phyloP scores from a whole-genome alignment of 805 yeast genomes.

The Cephaloascus fragrans region DNA sequence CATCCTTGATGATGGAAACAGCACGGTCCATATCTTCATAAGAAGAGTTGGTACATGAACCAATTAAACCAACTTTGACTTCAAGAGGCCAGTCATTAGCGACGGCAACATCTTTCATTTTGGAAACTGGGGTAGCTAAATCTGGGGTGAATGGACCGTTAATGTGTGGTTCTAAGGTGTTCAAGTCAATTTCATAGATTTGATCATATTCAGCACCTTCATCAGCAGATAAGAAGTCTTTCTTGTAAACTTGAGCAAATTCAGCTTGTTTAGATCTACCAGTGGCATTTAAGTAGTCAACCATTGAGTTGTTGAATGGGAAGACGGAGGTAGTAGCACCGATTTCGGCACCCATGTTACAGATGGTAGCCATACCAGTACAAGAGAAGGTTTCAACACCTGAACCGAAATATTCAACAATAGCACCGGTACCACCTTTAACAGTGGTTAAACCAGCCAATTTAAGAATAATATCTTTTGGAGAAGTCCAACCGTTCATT shows the following conservation, averaged over 20 bases:
- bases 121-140: slow-evolving; percentile 89
- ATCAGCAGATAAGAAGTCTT: slow-evolving; percentile 72
- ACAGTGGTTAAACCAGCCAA: slow-evolving; percentile 93
- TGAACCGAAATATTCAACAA: slow-evolving; percentile 93
- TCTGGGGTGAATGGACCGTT: slow-evolving; percentile 99
- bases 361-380: slow-evolving; percentile 99
- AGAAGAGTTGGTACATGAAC: slow-evolving; percentile 97
- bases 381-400: slow-evolving; percentile 90
- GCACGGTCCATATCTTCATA: slow-evolving; percentile 98
- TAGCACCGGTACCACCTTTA: slow-evolving; percentile 96
- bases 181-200: slow-evolving; percentile 81
- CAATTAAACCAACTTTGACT: slow-evolving; percentile 91
- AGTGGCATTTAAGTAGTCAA: slow-evolving; percentile 78
- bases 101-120: slow-evolving; percentile 74
- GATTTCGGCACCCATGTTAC: slow-evolving; percentile 99
- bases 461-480: slow-evolving; percentile 90
- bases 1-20: slow-evolving; percentile 85
- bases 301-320: slow-evolving; percentile 92
- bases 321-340: slow-evolving; percentile 97
- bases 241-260: slow-evolving; percentile 59
- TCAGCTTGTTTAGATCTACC: slow-evolving; percentile 79
- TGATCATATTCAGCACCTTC: slow-evolving; percentile 91
- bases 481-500: slow-evolving; percentile 93
- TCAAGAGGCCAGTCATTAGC: slow-evolving; percentile 88
- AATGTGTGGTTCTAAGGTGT: slow-evolving; percentile 86